Evolutionary conservation across 192 early-diverging fungal genomes (phyloP), one percentile per base, ranked within the genome.

Genomic region (Rhizophlyctis rosea): DNA sequence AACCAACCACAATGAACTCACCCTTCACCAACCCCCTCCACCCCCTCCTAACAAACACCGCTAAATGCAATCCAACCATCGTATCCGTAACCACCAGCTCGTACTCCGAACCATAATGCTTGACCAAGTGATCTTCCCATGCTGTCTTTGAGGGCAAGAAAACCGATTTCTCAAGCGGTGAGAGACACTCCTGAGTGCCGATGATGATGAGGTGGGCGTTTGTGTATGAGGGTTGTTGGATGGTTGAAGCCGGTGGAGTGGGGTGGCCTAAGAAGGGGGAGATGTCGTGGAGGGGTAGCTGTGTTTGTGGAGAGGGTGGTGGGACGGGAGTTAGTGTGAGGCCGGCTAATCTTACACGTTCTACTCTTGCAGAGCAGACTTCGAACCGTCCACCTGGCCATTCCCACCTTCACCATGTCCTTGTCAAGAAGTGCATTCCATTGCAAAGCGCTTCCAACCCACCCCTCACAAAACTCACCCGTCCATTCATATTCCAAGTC

Each of bases 181-280:
- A 32, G 29, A 66, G 72, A 50, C 70, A 72, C 48, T 75, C 74
- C 54, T 75, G 74, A 14, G 67, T 65, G 3, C 59, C 74, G 1
- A 75, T 33, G 9, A 64, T 60, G 21, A 75, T 50, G 23, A 75
- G 32, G 23, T 75, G 57, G 59, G n/a, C 58, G 29, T 16, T n/a
- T 32, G 36, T 21, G 21, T 16, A 13, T 33, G 48, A 11, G 29
- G 4, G 50, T 16, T 13, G 24, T 4, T 13, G 14, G 49, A 35
- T 35, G 2, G 53, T 23, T 13, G n/a, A 3, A 35, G 0, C 54
- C n/a, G n/a, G n/a, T n/a, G n/a, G n/a, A n/a, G n/a, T n/a, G n/a
- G n/a, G n/a, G n/a, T n/a, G n/a, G n/a, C n/a, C n/a, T n/a, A n/a
- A n/a, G n/a, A n/a, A n/a, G n/a, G n/a, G n/a, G n/a, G n/a, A n/a